These are phyloP conservation scores for Aquanectria penicillioides DNA, from an alignment of 2,329 filamentous ascomycete genomes.

Conservation along the genomic window DNA sequence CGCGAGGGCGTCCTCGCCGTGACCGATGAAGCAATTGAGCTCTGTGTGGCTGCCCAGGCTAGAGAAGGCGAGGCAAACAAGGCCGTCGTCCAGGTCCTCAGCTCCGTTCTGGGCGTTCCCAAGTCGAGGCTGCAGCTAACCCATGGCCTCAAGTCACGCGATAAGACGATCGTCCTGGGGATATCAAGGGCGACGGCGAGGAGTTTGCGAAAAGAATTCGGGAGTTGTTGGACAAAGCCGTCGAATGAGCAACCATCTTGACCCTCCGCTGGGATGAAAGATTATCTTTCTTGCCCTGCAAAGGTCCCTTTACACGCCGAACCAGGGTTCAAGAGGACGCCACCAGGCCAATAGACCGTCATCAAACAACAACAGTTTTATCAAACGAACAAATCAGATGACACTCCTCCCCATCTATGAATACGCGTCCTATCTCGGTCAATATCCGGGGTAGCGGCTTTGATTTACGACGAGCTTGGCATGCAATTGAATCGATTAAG, in stretches of 20 bases:
- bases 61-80: slow-evolving; percentile 76
- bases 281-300: background rate
- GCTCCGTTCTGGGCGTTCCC: slow-evolving; percentile 67
- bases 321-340: too few species aligned
- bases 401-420: too few species aligned
- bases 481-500: too few species aligned
- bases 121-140: slow-evolving; percentile 72
- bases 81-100: slow-evolving; percentile 71
- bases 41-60: slow-evolving; percentile 73
- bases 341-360: too few species aligned
- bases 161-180: slow-evolving; percentile 67
- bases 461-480: too few species aligned
- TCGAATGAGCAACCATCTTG: slow-evolving; percentile 21
- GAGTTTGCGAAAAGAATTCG: slow-evolving; percentile 41
- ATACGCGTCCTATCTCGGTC: too few species aligned
- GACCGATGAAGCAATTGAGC: slow-evolving; percentile 65
- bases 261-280: background rate
- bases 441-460: too few species aligned
- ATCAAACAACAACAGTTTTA: too few species aligned
- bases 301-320: too few species aligned
- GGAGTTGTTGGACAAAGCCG: slow-evolving; percentile 41
- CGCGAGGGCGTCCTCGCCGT: slow-evolving; percentile 70
- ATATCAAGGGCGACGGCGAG: slow-evolving; percentile 46
- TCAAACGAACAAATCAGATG: too few species aligned
- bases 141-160: slow-evolving; percentile 70